Base-by-base conservation (phyloP, 1,139 yeast genomes). In the Nakaseomyces delphensis region DNA sequence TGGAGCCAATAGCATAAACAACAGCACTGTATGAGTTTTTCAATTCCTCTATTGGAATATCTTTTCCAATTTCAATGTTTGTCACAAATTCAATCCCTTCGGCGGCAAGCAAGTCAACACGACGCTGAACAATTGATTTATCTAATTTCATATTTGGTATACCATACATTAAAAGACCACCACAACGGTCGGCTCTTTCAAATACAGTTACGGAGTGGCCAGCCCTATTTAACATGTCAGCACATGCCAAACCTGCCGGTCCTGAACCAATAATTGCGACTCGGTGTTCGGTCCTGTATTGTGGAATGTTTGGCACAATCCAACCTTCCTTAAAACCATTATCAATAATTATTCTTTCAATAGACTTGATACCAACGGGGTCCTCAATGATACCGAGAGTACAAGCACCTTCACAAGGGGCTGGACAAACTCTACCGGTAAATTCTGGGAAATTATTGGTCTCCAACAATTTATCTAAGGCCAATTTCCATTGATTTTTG, bases 331-430 rank as follows among this genome's bases (percentile, higher is more conserved):
- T 95, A 65, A 85, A 91, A 23, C 94, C 98, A 62, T 86, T 83
- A 65, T 91, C 98, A 63, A 91, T 89, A 57, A 91, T 91, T 51
- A 96, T 93, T 64, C 95, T 83, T 69, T 91, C 98, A 54, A 91
- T 83, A 25, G 95, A 83, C 68, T 91, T 91, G 67, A 91, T 91
- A 57, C 96, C 96, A 52, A 91, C 98, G 20, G 98, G 94, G 49
- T 87, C 95, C 56, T 83, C 91, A 60, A 82, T 85, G 60, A 91
- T 85, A 45, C 96, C 96, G 58, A 91, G 74, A 39, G 87, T 94
- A 74, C 98, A 91, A 3, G 97, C 96, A 56, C 96, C 97, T 65
- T 87, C 95, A 71, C 98, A 91, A 53, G 98, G 98, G 51, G 98
- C 98, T 29, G 98, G 98, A 69, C 98, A 91, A 52, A 91, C 91